These are phyloP conservation scores for Diaporthe amygdali DNA, from an alignment of 2,329 filamentous ascomycete genomes.

Conservation along the genomic window DNA sequence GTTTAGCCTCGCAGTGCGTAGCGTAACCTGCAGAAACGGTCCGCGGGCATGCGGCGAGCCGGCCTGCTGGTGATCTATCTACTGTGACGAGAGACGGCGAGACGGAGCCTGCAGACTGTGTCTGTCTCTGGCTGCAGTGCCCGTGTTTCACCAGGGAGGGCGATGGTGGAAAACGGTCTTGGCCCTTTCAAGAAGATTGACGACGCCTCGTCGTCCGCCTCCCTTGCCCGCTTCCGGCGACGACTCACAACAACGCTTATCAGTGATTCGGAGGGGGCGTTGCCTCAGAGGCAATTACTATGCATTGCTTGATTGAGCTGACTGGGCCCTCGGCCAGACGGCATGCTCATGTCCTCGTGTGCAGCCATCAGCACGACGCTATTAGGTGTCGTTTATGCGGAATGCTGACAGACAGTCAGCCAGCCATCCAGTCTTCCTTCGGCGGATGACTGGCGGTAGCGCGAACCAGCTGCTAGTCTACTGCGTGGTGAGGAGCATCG, in stretches of 20 bases:
- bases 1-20: neutral
- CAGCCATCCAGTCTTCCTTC: neutral
- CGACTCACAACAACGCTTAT: neutral
- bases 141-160: neutral
- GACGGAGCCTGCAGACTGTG: no score
- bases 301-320: neutral
- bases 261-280: neutral
- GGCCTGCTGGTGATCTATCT: neutral
- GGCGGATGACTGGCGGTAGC: neutral
- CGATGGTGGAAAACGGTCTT: neutral
- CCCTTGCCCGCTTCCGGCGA: conserved; percentile 9
- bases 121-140: neutral
- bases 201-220: neutral
- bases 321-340: neutral
- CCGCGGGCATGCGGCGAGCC: neutral
- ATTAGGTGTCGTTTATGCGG: neutral
- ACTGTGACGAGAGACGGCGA: neutral
- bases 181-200: neutral
- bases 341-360: conserved; percentile 11
- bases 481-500: neutral
- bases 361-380: conserved; percentile 9
- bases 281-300: neutral
- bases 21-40: conserved; percentile 11
- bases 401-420: conserved; percentile 12
- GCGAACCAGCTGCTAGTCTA: neutral